A percentile compares a stretch with the other conserved stretches of the same genome.
These are phyloP conservation scores for Ascodesmis nigricans DNA, from an alignment of 495 filamentous ascomycete species.

Conservation along the genomic window DNA sequence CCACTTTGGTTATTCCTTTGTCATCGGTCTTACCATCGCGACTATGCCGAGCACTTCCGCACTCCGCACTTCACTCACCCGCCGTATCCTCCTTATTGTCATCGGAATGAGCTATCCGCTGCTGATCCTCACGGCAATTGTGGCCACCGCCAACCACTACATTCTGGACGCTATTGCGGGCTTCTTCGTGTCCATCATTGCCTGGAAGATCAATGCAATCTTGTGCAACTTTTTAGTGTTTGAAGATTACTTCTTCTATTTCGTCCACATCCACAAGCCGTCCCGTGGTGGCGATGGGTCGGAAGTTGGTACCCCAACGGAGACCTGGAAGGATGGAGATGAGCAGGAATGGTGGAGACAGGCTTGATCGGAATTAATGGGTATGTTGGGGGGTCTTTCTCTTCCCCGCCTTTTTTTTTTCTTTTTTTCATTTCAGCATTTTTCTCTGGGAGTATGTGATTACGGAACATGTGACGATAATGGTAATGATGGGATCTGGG, in stretches of 20 bases:
- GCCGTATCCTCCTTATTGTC: slow-evolving; percentile 25
- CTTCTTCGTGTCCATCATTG: slow-evolving; percentile 28
- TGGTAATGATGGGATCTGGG: no score
- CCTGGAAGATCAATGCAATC: slow-evolving; percentile 30
- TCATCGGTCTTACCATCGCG: slow-evolving; percentile 34
- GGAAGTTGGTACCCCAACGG: slow-evolving; percentile 10
- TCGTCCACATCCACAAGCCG: slow-evolving; percentile 35
- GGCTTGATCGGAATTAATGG: slow-evolving; percentile 10
- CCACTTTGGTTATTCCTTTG: slow-evolving; percentile 39
- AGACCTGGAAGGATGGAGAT: slow-evolving; percentile 1
- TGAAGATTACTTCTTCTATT: slow-evolving; percentile 35
- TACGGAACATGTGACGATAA: no score
- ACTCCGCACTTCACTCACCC: slow-evolving; percentile 35
- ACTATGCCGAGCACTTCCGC: slow-evolving; percentile 20
- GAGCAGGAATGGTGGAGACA: slow-evolving; percentile 17
- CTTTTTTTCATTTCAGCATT: slow-evolving; percentile 1
- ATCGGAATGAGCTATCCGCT: slow-evolving; percentile 34
- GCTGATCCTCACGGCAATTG: slow-evolving; percentile 37
- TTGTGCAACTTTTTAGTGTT: slow-evolving; percentile 34
- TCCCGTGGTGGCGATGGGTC: slow-evolving; percentile 8
- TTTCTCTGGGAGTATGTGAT: no score
- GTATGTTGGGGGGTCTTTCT: slow-evolving; percentile 8
- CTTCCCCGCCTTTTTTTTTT: no score
- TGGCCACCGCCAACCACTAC: slow-evolving; percentile 47
- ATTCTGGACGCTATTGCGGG: slow-evolving; percentile 39